Evolutionary conservation across 176 grass and related monocot species (phyloP), one percentile per base, ranked within the genome.

Genomic region (Aegilops longissima): DNA sequence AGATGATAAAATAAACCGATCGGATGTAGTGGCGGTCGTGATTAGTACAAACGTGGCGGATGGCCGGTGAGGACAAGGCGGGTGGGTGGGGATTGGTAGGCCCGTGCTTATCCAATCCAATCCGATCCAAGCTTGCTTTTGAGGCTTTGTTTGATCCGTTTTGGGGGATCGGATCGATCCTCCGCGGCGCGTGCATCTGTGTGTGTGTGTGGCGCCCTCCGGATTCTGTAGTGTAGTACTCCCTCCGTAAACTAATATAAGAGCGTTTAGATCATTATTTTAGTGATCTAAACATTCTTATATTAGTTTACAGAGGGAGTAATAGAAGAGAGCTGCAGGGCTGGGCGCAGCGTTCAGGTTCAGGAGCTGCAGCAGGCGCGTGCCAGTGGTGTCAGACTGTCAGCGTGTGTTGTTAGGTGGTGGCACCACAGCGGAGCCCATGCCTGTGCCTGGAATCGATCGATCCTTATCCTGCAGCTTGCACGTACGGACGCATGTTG

Each of bases 31-130:
- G 45, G 4, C 45, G 45, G 12, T 9, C 34, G 11, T 84, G 56
- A 78, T 72, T 31, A 76, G 7, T 20, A 4, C 4, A 4, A n/a
- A 25, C 13, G 1, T 82, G 67, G 17, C 13, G 83, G 47, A 49
- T 4, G 36, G 23, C 27, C 7, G 51, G 73, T 11, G 27, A 12
- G 45, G 75, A 27, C 30, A 36, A 18, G 11, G 7, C 54, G 8
- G 66, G 47, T 31, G 59, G 70, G 62, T 29, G 52, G 42, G 65
- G 65, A 59, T 42, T 5, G 84, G 89, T 66, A 73, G 79, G 84
- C 8, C 56, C 89, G 73, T 66, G 89, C 89, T 87, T 90, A 90
- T 83, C 89, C 84, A 73, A 58, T 34, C 70, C 34, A 3, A 16
- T 52, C 49, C 80, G 1, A 14, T 51, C 47, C 79, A 2, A 0